Evolutionary conservation across 2,329 filamentous ascomycete species (phyloP), one percentile per base, ranked within the genome.

Genomic region (Coniochaeta pulveracea): DNA sequence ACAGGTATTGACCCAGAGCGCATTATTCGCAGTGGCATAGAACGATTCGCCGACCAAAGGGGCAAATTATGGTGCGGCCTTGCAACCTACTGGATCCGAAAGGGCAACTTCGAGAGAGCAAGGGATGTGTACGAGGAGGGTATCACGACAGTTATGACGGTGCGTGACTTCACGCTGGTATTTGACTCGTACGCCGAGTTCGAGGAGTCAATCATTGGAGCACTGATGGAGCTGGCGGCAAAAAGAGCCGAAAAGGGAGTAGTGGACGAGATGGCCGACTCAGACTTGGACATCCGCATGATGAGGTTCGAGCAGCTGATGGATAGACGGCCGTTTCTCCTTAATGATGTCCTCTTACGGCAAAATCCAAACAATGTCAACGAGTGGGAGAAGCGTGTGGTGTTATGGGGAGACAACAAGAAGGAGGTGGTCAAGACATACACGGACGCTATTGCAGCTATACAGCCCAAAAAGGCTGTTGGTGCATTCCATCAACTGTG

Each of bases 111-210:
- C 50, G 93, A 96, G 59, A 80, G 80, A 40, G 88, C 91, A 10
- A 70, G 93, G 43, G 91, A 98, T 54, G 70, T 93, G 4, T 96
- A 94, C 44, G 91, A 98, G 57, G 88, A 96, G 56, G 93, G 85
- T 27, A 85, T 96, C 43, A 94, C 85, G 9, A 96, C 89, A 2
- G 93, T 95, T 41, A 96, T 96, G 89, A 98, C 91, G 3, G 88
- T 98, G 27, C 80, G 91, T 36, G 91, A 98, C 58, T 98, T 98
- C 51, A 93, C 88, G 1, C 73, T 96, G 35, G 80, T 96, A 28
- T 98, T 98, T 47, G 91, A 98, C 56, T 83, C 88, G 0, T 98
- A 96, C 50, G 80, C 84, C 19, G 91, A 98, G 56, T 95, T 95
- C 40, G 91, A 98, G 55, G 93, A 98, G 59, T 89, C 88, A 0